phyloP scores from a whole-genome alignment of 768 basidiomycete genomes.

The Rhodotorula paludigena region DNA sequence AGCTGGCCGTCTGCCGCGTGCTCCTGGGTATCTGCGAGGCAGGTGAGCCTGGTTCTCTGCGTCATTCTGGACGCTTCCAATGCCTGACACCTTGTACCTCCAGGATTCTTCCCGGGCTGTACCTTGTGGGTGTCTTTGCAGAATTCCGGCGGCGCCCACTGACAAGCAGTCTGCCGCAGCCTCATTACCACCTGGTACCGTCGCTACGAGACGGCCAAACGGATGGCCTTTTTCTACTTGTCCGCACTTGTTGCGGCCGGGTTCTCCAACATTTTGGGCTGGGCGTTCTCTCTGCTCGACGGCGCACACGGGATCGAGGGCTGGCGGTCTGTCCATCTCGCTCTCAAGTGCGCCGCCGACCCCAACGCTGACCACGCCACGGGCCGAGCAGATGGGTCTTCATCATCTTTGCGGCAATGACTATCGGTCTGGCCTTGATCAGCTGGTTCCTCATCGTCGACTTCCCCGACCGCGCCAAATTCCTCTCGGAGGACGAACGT shows the following conservation, averaged over 20 bases:
- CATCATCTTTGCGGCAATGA: slow-evolving; percentile 32
- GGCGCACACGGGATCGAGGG: slow-evolving; percentile 35
- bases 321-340: slow-evolving; percentile 43
- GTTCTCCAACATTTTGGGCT: slow-evolving; percentile 41
- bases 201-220: slow-evolving; percentile 42
- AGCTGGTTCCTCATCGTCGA: slow-evolving; percentile 40
- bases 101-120: slow-evolving; percentile 10
- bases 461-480: slow-evolving; percentile 46
- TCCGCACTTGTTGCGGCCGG: slow-evolving; percentile 44
- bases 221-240: slow-evolving; percentile 45
- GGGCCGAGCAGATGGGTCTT: neutral
- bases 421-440: slow-evolving; percentile 40
- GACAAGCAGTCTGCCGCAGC: slow-evolving; percentile 36
- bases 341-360: too few relatives aligned
- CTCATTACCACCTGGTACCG: slow-evolving; percentile 43
- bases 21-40: slow-evolving; percentile 44
- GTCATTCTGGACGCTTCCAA: too few relatives aligned
- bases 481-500: slow-evolving; percentile 43
- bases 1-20: slow-evolving; percentile 42
- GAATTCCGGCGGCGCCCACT: fast-evolving
- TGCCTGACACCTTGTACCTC: too few relatives aligned
- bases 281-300: slow-evolving; percentile 18
- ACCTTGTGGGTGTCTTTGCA: neutral
- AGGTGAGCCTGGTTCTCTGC: too few relatives aligned
- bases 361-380: too few relatives aligned